These are phyloP conservation scores for Ceratorhiza oryzae-sativae DNA, from an alignment of 1,284 basidiomycete species.

Conservation along the genomic window DNA sequence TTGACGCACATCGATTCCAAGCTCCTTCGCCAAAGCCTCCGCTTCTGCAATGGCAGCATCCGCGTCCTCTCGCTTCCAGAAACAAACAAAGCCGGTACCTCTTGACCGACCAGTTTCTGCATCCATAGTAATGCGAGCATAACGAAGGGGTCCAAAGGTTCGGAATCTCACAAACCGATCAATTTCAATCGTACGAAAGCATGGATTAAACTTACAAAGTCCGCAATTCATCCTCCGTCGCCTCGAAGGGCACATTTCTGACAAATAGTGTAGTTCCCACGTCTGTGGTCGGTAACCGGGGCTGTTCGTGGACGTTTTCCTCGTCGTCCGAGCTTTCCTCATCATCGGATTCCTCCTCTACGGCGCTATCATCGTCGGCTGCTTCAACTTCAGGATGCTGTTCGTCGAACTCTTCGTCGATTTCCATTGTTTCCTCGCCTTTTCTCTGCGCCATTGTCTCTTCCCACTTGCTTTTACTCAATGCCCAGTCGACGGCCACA, in stretches of 20 bases:
- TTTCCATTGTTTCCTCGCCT: conserved; percentile 50
- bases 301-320: conserved; percentile 66
- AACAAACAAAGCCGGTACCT: conserved; percentile 97
- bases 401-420: conserved; percentile 53
- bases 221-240: conserved; percentile 89
- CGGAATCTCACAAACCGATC: conserved; percentile 69
- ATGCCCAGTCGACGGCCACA: conserved; percentile 96
- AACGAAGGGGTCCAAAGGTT: conserved; percentile 89
- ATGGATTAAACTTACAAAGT: conserved; percentile 63
- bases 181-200: not conserved
- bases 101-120: conserved; percentile 82
- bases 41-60: conserved; percentile 86
- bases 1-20: conserved; percentile 39
- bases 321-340: conserved; percentile 53
- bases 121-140: conserved; percentile 93
- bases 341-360: conserved; percentile 49
- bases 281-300: conserved; percentile 78
- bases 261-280: conserved; percentile 93
- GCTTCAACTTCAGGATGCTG: conserved; percentile 48
- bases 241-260: conserved; percentile 91
- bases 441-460: conserved; percentile 61
- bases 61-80: conserved; percentile 94
- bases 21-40: conserved; percentile 69
- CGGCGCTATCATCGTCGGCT: conserved; percentile 49
- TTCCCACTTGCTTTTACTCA: conserved; percentile 93